Percentiles rank a stretch among this genome's conserved stretches.
These are phyloP conservation scores for Trametes meyenii DNA, from an alignment of 768 basidiomycete genomes.

Conservation along the genomic window DNA sequence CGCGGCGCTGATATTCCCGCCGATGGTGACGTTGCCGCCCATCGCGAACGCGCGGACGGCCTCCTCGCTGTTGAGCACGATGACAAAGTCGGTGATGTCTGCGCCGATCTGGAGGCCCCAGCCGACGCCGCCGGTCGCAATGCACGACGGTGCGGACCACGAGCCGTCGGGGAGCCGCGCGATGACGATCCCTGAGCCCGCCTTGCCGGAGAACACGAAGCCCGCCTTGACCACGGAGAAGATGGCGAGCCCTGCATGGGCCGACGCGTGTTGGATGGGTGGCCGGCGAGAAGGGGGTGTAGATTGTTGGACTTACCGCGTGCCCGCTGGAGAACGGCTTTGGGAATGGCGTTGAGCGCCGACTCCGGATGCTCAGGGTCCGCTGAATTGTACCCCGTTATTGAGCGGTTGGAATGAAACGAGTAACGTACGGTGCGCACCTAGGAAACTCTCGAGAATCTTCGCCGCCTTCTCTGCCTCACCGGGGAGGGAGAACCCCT, in stretches of 20 bases:
- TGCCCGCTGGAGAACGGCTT: conserved; percentile 86
- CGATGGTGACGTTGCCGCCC: conserved; percentile 95
- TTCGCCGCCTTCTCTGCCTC: conserved; percentile 94
- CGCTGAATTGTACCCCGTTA: conserved; percentile 47
- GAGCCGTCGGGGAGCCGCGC: conserved; percentile 92
- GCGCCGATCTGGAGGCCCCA: conserved; percentile 97
- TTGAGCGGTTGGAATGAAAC: background rate
- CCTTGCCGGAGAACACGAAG: conserved; percentile 94
- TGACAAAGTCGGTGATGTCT: conserved; percentile 93
- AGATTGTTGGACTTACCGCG: conserved; percentile 57
- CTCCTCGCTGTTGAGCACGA: conserved; percentile 96
- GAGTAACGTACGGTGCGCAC: conserved; percentile 41
- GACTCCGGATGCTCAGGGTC: conserved; percentile 86
- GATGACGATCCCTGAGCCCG: conserved; percentile 91
- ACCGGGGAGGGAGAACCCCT: conserved; percentile 86
- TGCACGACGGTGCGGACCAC: conserved; percentile 96
- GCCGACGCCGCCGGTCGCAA: conserved; percentile 92
- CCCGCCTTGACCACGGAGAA: conserved; percentile 95
- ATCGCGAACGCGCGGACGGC: conserved; percentile 94
- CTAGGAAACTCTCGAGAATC: conserved; percentile 90
- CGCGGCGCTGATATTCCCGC: conserved; percentile 81
- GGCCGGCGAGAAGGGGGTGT: conserved; percentile 4
- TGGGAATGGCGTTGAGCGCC: conserved; percentile 92
- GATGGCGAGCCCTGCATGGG: conserved; percentile 76
- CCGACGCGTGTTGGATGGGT: background rate